Base-by-base conservation (phyloP, 176 grass and related monocot species). In the Bothriochloa decipiens region DNA sequence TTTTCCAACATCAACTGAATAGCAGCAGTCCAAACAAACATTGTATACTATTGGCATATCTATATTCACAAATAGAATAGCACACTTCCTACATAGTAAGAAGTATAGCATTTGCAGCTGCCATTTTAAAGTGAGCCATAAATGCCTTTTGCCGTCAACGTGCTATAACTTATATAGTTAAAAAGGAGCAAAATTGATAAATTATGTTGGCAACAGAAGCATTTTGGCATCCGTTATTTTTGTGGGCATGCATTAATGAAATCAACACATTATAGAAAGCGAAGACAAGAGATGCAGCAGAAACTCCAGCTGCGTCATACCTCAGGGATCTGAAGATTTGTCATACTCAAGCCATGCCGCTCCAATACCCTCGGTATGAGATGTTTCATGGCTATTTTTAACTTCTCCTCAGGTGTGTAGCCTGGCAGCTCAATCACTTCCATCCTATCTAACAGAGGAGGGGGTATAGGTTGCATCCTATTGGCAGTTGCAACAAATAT, bases 401-500 rank as follows among this genome's bases (percentile, higher is more conserved):
- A 84, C 78, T 99, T 99, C 76, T 99, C 96, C 82, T 99, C 96
- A 57, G 91, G 96, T 10, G 96, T 94, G 83, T 99, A 99, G 20
- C 96, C 96, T 89, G 93, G 96, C 71, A 99, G 84, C 78, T 99
- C 96, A 79, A 99, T 99, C 45, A 99, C 84, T 84, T 99, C 96
- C 96, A 99, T 99, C 37, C 96, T 91, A 83, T 99, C 96, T 78
- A 99, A 89, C 61, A 99, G 79, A 71, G 96, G 85, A 69, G 93
- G 93, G 11, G 96, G 93, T 47, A 99, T 99, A 69, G 96, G 96
- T 66, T 96, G 96, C 88, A 89, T 83, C 55, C 90, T 90, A 71
- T 99, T 99, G 58, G 96, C 96, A 86, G 93, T 99, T 84, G 96
- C 83, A 91, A 99, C 93, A 87, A 99, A 99, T 76, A 94, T 93